Evolutionary conservation across 805 yeast species (phyloP).

Genomic region (Saccharomycopsis fodiens): DNA sequence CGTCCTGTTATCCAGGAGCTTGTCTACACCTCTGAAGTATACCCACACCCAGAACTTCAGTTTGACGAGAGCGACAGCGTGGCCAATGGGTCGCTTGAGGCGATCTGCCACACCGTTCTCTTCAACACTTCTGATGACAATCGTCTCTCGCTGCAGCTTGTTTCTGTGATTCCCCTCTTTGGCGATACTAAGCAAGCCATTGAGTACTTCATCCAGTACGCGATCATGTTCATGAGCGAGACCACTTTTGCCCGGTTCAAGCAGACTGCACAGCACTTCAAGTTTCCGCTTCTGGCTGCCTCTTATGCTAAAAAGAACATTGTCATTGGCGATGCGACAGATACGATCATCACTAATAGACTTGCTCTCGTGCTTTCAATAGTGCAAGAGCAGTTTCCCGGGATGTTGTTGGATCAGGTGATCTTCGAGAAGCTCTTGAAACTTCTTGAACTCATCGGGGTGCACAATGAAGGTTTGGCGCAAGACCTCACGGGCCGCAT

Average conservation of each 20-base stretch:
- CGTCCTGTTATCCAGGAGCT: conserved; percentile 8
- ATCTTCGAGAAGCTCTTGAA: conserved; percentile 51
- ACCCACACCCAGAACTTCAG: conserved; percentile 57
- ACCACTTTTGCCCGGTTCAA: conserved; percentile 6
- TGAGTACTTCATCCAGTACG: conserved; percentile 37
- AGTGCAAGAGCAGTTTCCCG: conserved; percentile 52
- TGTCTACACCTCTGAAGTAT: conserved; percentile 33
- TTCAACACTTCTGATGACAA: conserved; percentile 40
- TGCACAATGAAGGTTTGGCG: conserved; percentile 44
- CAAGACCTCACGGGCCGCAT: conserved; percentile 46
- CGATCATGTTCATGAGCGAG: conserved; percentile 27
- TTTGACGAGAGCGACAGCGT: conserved; percentile 38
- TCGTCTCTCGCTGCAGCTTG: conserved; percentile 34
- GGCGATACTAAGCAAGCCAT: conserved; percentile 40
- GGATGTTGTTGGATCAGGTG: conserved; percentile 59
- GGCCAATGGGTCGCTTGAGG: conserved; percentile 54
- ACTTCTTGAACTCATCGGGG: conserved; percentile 39
- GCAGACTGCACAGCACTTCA: conserved; percentile 10
- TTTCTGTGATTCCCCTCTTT: conserved; percentile 48
- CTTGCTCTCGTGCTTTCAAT: conserved; percentile 46
- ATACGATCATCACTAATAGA: conserved; percentile 40
- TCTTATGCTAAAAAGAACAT: conserved; percentile 17
- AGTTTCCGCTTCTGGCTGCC: conserved; percentile 21
- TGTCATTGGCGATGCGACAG: conserved; percentile 28
- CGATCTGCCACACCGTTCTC: conserved; percentile 67